phyloP scores from a whole-genome alignment of 2,329 filamentous ascomycete species.

The Pyrenophora seminiperda region DNA sequence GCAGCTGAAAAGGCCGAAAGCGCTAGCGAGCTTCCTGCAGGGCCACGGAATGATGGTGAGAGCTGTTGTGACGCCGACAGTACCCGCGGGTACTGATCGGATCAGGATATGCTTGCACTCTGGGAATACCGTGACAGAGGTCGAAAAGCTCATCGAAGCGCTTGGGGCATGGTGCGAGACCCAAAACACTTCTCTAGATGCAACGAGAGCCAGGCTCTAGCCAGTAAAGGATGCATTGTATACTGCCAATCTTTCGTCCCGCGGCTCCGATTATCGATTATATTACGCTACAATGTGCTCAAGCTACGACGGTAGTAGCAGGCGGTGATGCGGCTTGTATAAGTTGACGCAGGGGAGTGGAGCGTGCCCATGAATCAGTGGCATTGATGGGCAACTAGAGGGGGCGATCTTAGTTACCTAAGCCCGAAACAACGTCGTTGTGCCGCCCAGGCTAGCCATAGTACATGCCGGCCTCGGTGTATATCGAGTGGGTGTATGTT shows the following conservation, averaged over 20 bases:
- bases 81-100: conserved; percentile 49
- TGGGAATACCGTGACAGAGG: conserved; percentile 47
- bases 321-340: conserved; percentile 38
- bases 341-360: conserved; percentile 34
- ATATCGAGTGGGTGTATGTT: not conserved
- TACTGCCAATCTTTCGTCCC: too few species aligned
- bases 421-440: conserved; percentile 11
- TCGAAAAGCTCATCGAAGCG: conserved; percentile 38
- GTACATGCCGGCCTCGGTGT: not conserved
- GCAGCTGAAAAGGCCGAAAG: conserved; percentile 35
- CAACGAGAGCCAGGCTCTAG: too few species aligned
- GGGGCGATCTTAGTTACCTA: conserved; percentile 45
- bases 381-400: conserved; percentile 40
- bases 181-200: not conserved
- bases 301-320: conserved; percentile 33
- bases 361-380: conserved; percentile 40
- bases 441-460: not conserved
- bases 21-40: conserved; percentile 37
- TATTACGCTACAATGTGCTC: conserved; percentile 23
- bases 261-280: conserved; percentile 10
- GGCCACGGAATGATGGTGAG: conserved; percentile 41
- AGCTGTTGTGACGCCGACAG: conserved; percentile 49
- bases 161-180: conserved; percentile 41
- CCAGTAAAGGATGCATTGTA: too few species aligned
- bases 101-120: conserved; percentile 52